Percentiles rank a stretch among this genome's conserved stretches.
phyloP scores from a whole-genome alignment of 257 asterid genomes.

The Scutellaria baicalensis region DNA sequence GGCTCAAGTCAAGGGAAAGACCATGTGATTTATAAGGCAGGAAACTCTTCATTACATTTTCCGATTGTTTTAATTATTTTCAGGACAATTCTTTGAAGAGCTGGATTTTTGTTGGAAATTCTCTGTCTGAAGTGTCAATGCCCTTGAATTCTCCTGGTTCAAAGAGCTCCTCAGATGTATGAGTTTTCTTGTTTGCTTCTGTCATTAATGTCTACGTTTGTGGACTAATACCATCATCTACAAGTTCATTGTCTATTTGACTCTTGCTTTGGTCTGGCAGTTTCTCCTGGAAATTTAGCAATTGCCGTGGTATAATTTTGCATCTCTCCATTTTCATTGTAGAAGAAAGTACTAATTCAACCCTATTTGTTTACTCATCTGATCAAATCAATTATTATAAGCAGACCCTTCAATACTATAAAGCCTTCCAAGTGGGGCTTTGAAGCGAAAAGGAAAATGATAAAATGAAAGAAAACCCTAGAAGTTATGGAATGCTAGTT shows the following conservation, averaged over 20 bases:
- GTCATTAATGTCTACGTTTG: not conserved
- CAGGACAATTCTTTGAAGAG: conserved; percentile 71
- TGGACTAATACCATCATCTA: conserved; percentile 11
- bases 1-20: conserved; percentile 6
- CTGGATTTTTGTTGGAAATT: conserved; percentile 55
- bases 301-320: conserved; percentile 65
- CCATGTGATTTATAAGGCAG: not conserved
- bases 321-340: conserved; percentile 6
- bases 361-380: not conserved
- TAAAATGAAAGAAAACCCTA: not conserved
- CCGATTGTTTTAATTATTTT: conserved; percentile 2
- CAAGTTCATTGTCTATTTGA: conserved; percentile 67
- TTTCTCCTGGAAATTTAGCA: conserved; percentile 85
- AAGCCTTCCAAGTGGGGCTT: conserved; percentile 5
- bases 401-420: not conserved
- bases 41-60: not conserved
- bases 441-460: not conserved
- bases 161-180: conserved; percentile 58
- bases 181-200: conserved; percentile 19
- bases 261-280: conserved; percentile 87
- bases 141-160: conserved; percentile 54
- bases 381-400: not conserved
- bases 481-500: not conserved
- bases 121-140: conserved; percentile 50
- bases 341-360: not conserved